Evolutionary conservation across 805 yeast species (phyloP).

Genomic region (Wickerhamiella spandovensis): DNA sequence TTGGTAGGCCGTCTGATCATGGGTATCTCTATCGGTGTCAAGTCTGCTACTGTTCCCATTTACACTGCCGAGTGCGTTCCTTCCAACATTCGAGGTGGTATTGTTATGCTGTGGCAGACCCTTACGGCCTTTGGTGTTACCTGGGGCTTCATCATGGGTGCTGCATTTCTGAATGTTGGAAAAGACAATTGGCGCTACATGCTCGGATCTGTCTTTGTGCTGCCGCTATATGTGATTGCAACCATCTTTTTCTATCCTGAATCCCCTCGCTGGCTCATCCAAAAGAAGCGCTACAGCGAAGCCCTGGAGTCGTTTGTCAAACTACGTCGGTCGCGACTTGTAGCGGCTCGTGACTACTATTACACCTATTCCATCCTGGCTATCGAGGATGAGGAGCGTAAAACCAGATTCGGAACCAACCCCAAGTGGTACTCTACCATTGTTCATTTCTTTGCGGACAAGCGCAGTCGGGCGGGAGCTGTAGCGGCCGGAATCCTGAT

Average conservation of each 20-base stretch:
- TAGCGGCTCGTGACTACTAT: constrained; percentile 55
- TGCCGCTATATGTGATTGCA: constrained; percentile 30
- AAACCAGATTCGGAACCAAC: constrained; percentile 29
- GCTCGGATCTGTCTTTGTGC: constrained; percentile 54
- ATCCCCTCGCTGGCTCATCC: constrained; percentile 58
- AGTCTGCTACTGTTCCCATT: constrained; percentile 56
- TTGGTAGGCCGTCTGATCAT: constrained; percentile 45
- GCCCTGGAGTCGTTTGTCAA: constrained; percentile 37
- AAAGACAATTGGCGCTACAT: constrained; percentile 51
- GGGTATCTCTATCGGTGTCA: constrained; percentile 55
- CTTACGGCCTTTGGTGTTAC: constrained; percentile 65
- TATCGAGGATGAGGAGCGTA: constrained; percentile 31
- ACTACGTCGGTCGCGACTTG: constrained; percentile 34
- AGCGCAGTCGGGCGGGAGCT: constrained; percentile 70
- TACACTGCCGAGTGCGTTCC: constrained; percentile 53
- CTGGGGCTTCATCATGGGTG: constrained; percentile 48
- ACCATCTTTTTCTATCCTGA: constrained; percentile 41
- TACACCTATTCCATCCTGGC: constrained; percentile 38
- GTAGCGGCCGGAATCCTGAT: constrained; percentile 70
- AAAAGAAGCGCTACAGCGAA: constrained; percentile 34
- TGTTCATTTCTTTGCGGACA: constrained; percentile 10
- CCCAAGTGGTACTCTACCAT: constrained; percentile 13
- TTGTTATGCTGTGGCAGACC: constrained; percentile 61
- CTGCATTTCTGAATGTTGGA: constrained; percentile 39
- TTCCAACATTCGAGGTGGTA: constrained; percentile 44